Evolutionary conservation across 371 early-diverging fungal species (phyloP).

Genomic region (Cokeromyces recurvatus): DNA sequence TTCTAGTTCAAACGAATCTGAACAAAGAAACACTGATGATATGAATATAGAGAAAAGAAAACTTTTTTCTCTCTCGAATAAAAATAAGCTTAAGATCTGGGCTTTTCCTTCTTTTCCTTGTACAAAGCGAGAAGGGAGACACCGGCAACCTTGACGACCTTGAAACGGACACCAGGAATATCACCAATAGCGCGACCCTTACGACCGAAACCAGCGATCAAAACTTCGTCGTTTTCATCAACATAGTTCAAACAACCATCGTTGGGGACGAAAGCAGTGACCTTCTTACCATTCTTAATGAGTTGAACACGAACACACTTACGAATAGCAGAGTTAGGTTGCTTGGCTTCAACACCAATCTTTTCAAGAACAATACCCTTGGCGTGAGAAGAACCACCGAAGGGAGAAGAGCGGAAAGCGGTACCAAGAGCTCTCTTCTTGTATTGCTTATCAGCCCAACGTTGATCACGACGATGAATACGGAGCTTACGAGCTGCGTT

Average conservation of each 20-base stretch:
- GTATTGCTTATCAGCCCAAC: conserved; percentile 99
- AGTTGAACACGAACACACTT: conserved; percentile 99
- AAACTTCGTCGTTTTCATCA: conserved; percentile 97
- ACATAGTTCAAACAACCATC: conserved; percentile 99
- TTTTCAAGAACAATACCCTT: conserved; percentile 99
- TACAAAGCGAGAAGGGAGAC: conserved; percentile 98
- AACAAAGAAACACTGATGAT: too few species aligned
- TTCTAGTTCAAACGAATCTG: too few species aligned
- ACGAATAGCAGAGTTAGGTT: conserved; percentile 99
- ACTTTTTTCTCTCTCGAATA: too few species aligned
- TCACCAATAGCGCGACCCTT: conserved; percentile 92
- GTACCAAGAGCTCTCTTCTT: conserved; percentile 98
- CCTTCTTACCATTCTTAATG: conserved; percentile 99
- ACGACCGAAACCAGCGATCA: conserved; percentile 97
- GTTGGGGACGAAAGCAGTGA: conserved; percentile 99
- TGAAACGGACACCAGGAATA: conserved; percentile 99
- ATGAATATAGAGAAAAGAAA: too few species aligned
- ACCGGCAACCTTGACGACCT: conserved; percentile 99
- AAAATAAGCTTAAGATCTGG: conserved; percentile 90
- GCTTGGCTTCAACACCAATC: conserved; percentile 99
- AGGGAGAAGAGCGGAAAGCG: conserved; percentile 94
- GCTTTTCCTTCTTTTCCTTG: conserved; percentile 99
- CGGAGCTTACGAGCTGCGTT: conserved; percentile 99
- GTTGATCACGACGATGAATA: conserved; percentile 93
- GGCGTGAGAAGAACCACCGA: conserved; percentile 99